Evolutionary conservation across 2,329 filamentous ascomycete genomes (phyloP).

Genomic region (Ceratocystis huliohia): DNA sequence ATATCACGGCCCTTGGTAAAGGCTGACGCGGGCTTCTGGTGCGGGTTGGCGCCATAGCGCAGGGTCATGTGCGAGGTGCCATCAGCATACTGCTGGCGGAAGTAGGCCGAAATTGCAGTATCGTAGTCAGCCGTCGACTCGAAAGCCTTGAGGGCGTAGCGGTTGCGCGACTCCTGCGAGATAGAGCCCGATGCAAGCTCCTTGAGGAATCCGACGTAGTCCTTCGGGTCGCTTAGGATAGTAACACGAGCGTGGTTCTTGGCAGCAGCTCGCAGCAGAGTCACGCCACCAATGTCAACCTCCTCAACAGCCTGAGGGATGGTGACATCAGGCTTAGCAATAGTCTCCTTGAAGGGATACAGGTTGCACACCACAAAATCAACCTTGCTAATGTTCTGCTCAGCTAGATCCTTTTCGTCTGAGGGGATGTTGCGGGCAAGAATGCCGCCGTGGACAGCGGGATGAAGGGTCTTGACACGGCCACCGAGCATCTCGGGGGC

Average conservation of each 20-base stretch:
- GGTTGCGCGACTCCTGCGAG: constrained; percentile 69
- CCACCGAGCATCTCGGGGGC: constrained; percentile 94
- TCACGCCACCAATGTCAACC: constrained; percentile 96
- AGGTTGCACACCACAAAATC: constrained; percentile 97
- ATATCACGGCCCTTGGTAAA: constrained; percentile 60
- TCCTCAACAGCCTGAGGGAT: constrained; percentile 95
- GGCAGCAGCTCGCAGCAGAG: constrained; percentile 85
- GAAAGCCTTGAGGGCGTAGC: constrained; percentile 93
- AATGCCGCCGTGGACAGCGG: constrained; percentile 80
- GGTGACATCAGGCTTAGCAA: constrained; percentile 93
- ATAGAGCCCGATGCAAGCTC: constrained; percentile 83
- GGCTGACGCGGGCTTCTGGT: constrained; percentile 91
- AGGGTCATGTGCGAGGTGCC: constrained; percentile 73
- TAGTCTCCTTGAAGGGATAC: constrained; percentile 97
- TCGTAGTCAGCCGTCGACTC: constrained; percentile 98
- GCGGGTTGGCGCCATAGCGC: constrained; percentile 91
- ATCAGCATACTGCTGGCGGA: constrained; percentile 87
- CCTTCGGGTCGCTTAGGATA: constrained; percentile 83
- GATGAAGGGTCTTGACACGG: constrained; percentile 80
- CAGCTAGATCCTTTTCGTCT: constrained; percentile 90
- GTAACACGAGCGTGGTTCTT: constrained; percentile 97
- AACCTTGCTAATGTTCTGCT: constrained; percentile 89
- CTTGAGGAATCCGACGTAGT: constrained; percentile 88
- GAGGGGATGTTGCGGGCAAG: constrained; percentile 87
- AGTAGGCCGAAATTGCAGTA: constrained; percentile 86